These are phyloP conservation scores for Exophiala aquamarina DNA, from an alignment of 2,329 filamentous ascomycete genomes.

Conservation along the genomic window DNA sequence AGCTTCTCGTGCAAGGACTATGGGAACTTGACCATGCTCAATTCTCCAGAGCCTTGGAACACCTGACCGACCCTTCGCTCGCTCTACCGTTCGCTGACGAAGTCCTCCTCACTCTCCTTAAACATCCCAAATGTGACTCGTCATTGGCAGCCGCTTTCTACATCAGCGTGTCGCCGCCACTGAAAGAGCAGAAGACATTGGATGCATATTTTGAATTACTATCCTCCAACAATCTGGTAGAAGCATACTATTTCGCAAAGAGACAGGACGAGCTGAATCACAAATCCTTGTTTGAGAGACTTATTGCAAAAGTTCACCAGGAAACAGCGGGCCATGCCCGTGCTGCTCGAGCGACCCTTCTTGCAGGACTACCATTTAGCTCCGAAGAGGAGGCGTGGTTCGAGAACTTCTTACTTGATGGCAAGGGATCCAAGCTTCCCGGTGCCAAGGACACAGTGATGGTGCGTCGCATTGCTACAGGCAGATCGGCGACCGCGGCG, in stretches of 20 bases:
- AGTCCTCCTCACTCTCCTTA: conserved; percentile 67
- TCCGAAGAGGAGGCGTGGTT: conserved; percentile 72
- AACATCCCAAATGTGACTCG: conserved; percentile 60
- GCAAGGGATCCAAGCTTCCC: conserved; percentile 63
- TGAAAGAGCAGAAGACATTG: conserved; percentile 64
- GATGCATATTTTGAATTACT: conserved; percentile 70
- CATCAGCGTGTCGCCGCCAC: conserved; percentile 69
- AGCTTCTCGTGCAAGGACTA: conserved; percentile 76
- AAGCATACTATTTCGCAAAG: conserved; percentile 73
- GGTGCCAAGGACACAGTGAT: conserved; percentile 71
- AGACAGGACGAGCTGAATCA: conserved; percentile 63
- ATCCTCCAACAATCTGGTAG: conserved; percentile 64
- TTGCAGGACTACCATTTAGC: conserved; percentile 72
- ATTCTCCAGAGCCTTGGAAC: conserved; percentile 65
- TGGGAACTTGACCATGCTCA: conserved; percentile 70
- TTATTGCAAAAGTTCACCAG: conserved; percentile 60
- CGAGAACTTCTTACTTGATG: conserved; percentile 64
- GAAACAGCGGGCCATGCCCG: conserved; percentile 38
- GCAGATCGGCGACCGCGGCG: conserved; percentile 43
- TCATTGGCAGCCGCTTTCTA: conserved; percentile 75
- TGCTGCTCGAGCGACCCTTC: conserved; percentile 63
- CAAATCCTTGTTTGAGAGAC: conserved; percentile 64
- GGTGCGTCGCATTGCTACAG: conserved; percentile 70
- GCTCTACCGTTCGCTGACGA: conserved; percentile 76
- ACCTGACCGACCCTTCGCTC: conserved; percentile 76